These are phyloP conservation scores for Hirsutella minnesotensis DNA, from an alignment of 2,329 filamentous ascomycete species.

Conservation along the genomic window DNA sequence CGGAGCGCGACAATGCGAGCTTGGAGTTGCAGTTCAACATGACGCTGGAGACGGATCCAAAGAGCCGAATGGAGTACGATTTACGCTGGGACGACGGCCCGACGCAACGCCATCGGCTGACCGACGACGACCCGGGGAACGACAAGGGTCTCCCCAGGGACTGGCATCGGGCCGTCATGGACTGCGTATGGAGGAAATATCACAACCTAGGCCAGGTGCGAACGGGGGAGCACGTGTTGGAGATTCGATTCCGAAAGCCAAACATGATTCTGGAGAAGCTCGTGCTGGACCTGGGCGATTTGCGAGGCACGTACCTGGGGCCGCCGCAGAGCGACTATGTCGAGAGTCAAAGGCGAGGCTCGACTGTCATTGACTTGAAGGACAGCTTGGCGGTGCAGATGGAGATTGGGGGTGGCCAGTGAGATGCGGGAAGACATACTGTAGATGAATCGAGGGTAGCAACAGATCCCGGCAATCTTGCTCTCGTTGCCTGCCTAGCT, in stretches of 20 bases:
- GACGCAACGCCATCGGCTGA: conserved; percentile 15
- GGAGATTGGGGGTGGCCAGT: background rate
- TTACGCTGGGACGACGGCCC: conserved; percentile 32
- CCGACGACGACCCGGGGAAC: conserved; percentile 13
- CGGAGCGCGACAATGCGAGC: conserved; percentile 10
- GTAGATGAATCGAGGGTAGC: background rate
- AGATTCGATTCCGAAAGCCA: conserved; percentile 16
- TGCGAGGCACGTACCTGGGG: conserved; percentile 22
- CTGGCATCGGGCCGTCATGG: conserved; percentile 36
- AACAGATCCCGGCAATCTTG: too few relatives aligned
- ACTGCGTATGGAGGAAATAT: conserved; percentile 35
- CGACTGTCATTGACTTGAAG: background rate
- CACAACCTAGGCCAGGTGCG: conserved; percentile 13
- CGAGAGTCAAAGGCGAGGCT: background rate
- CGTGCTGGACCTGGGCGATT: conserved; percentile 18
- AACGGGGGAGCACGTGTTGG: conserved; percentile 16
- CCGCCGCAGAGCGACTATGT: conserved; percentile 18
- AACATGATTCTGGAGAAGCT: conserved; percentile 26
- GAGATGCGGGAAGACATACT: background rate
- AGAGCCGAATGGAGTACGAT: conserved; percentile 35
- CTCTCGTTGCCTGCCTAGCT: too few relatives aligned
- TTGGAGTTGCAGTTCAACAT: conserved; percentile 24
- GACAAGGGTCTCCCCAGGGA: conserved; percentile 29
- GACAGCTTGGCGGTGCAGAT: conserved; percentile 4
- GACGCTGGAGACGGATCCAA: conserved; percentile 38